Evolutionary conservation across 2,329 filamentous ascomycete species (phyloP).

Genomic region (Colletotrichum cordylinicola): DNA sequence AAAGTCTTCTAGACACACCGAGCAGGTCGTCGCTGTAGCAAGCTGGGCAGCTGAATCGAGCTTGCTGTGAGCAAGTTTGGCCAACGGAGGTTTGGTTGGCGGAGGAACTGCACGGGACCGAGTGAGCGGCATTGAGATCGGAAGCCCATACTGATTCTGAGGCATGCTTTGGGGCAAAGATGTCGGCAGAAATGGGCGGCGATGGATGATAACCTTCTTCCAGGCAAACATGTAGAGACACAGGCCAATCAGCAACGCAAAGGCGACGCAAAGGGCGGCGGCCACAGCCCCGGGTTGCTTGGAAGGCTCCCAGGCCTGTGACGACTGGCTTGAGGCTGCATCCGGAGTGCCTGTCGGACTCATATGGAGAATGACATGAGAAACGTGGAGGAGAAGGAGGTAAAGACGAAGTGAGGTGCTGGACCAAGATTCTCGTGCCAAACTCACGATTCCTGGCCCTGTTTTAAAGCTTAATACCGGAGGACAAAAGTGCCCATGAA

Average conservation of each 20-base stretch:
- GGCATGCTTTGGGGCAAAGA: too few relatives aligned
- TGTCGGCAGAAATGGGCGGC: neutral
- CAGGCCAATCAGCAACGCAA: neutral
- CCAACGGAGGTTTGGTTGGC: neutral
- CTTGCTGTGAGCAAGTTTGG: neutral
- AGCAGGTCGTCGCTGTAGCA: neutral
- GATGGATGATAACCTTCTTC: neutral
- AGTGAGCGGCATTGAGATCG: neutral
- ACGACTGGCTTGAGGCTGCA: neutral
- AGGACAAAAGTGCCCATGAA: neutral
- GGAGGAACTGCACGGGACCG: neutral
- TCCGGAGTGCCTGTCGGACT: neutral
- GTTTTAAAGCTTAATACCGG: neutral
- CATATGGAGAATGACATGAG: neutral
- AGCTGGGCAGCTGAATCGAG: neutral
- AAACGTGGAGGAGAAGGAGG: neutral
- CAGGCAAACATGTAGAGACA: neutral
- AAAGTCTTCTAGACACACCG: slow-evolving; percentile 3
- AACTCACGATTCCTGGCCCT: neutral
- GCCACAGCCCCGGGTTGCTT: neutral
- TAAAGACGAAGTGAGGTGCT: neutral
- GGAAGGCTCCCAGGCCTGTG: neutral
- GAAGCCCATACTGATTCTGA: neutral
- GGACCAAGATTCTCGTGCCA: neutral
- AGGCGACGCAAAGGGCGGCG: neutral